phyloP scores from a whole-genome alignment of 1,139 yeast genomes.

The Cylindricascospora bacillispora region DNA sequence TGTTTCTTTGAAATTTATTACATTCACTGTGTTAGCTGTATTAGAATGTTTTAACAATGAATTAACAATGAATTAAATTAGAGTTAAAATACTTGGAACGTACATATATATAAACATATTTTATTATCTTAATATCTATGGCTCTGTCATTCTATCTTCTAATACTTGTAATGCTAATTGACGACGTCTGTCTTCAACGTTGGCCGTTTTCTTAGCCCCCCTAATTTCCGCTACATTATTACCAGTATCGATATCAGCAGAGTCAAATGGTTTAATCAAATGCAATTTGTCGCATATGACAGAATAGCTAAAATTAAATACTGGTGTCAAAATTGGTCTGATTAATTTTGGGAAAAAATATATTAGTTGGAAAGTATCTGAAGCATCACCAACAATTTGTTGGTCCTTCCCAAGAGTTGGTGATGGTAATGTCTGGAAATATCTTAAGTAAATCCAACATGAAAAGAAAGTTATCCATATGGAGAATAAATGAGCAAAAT shows the following conservation, averaged over 20 bases:
- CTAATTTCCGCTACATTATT: slow-evolving; percentile 52
- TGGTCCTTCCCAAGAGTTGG: slow-evolving; percentile 15
- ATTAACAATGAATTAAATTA: no score
- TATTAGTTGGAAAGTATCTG: slow-evolving; percentile 74
- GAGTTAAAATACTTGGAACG: no score
- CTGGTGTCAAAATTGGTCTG: slow-evolving; percentile 41
- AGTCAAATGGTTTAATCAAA: slow-evolving; percentile 53
- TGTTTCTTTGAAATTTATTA: no score
- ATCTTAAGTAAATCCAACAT: slow-evolving; percentile 67
- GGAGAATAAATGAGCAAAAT: slow-evolving; percentile 54
- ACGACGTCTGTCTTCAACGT: slow-evolving; percentile 70
- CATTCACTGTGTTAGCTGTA: no score
- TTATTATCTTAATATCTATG: slow-evolving; percentile 1
- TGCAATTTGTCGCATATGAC: slow-evolving; percentile 39
- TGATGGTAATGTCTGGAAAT: slow-evolving; percentile 36
- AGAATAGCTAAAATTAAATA: slow-evolving; percentile 44
- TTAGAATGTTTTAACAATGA: no score
- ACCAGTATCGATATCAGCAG: slow-evolving; percentile 59
- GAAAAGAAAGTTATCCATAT: slow-evolving; percentile 54
- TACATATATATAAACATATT: slow-evolving; percentile 7
- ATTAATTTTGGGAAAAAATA: slow-evolving; percentile 63
- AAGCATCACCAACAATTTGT: slow-evolving; percentile 56
- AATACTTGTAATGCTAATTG: slow-evolving; percentile 75
- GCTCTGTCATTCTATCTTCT: slow-evolving; percentile 46
- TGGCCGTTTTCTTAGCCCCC: slow-evolving; percentile 27